Evolutionary conservation across 495 filamentous ascomycete genomes (phyloP), one percentile per base, ranked within the genome.

Genomic region (Hypoxylon rickii): DNA sequence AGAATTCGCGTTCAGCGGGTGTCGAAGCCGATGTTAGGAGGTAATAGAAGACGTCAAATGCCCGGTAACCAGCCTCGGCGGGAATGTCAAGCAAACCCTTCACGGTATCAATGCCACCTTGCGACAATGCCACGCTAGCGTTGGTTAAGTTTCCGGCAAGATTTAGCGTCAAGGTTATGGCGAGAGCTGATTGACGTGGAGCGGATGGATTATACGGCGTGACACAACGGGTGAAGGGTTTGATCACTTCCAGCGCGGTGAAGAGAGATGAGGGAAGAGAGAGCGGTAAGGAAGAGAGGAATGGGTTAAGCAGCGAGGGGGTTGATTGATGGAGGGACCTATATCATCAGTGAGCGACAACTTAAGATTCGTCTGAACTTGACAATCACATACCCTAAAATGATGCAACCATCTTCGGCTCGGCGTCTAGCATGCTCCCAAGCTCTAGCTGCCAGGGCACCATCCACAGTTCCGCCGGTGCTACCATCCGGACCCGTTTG

Each of bases 31-130:
- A 89, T 0, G 92, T 95, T 17, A 96, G 78, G 2, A 98, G 83
- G 60, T 97, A 97, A 73, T 98, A 98, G 70, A 97, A 98, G 20
- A 92, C 95, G 66, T 98, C 92, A 63, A 97, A 98, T n/a, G 93
- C 94, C 51, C 94, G 86, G 66, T 89, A 91, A 16, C 95, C 94
- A 5, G 83, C 51, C 66, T 96, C 85, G 0, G 83, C 69, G 0
- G 94, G 89, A 19, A 97, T 82, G 31, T 90, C 84, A 20, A 97
- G 78, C 17, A 98, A 77, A 17, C 94, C 94, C 51, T 85, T 84
- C 8, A 77, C 70, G 6, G 92, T 92, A 69, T 97, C 89, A 54
- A 97, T 88, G 16, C 94, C 94, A 18, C 90, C 88, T 11, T 89
- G 87, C 0, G 93, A 94, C 7, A 97, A 73, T 6, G 90, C 84